Conservation (phyloP, 306 rosid species). For the Cucumis melo region DNA sequence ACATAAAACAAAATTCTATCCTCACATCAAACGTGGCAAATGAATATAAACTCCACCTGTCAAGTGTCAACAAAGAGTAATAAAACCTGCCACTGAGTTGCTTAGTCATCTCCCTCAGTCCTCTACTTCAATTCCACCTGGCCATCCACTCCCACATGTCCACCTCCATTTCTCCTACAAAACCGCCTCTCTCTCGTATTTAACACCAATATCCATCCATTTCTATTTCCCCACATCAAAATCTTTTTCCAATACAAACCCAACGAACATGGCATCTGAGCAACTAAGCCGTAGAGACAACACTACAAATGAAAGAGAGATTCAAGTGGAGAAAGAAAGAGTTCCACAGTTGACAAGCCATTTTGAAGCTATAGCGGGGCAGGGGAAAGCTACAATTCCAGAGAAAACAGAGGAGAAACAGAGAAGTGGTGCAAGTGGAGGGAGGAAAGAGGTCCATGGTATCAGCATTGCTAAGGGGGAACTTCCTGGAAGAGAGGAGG, state of each 20-base stretch:
- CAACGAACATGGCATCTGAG: constrained; percentile 40
- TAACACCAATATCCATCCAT: neutral
- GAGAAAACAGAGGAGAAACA: neutral
- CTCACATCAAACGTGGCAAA: neutral
- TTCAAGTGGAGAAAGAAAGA: constrained; percentile 21
- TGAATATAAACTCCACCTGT: neutral
- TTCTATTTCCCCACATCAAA: neutral
- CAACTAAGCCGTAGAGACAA: constrained; percentile 33
- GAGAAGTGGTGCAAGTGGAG: neutral
- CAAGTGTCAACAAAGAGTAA: neutral
- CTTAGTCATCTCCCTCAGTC: neutral
- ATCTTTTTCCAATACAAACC: neutral
- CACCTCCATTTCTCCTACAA: neutral
- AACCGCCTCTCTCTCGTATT: neutral
- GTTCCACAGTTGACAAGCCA: constrained; percentile 48
- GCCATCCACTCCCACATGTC: neutral
- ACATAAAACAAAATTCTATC: neutral
- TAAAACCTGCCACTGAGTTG: neutral
- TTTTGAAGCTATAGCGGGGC: constrained; percentile 35
- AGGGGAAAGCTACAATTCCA: neutral
- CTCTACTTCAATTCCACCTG: neutral
- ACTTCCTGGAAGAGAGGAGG: neutral
- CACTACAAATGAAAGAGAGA: constrained; percentile 24
- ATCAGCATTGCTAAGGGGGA: neutral
- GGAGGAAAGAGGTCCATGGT: neutral